Evolutionary conservation across 345 rosid species (phyloP).

Genomic region (Euphorbia peplus): DNA sequence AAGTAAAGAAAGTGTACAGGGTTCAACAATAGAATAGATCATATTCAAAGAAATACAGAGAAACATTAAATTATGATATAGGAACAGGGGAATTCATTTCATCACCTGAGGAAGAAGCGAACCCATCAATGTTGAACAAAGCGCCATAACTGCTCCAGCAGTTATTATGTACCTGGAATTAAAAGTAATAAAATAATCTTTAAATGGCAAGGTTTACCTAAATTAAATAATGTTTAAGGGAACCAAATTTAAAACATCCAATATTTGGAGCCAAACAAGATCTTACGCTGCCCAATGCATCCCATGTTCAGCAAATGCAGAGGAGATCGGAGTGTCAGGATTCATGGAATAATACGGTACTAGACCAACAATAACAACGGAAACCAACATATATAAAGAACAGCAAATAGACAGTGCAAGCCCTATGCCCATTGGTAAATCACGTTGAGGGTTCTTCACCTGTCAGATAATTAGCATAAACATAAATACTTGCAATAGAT

Average conservation of each 20-base stretch:
- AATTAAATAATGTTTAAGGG: neutral
- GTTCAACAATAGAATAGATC: neutral
- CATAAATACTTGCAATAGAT: neutral
- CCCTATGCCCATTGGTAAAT: conserved; percentile 93
- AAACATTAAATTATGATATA: neutral
- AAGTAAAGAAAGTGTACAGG: neutral
- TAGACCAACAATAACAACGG: conserved; percentile 84
- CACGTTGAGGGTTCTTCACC: conserved; percentile 98
- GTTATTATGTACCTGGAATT: conserved; percentile 71
- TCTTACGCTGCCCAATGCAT: conserved; percentile 99
- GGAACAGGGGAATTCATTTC: neutral
- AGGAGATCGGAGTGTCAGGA: conserved; percentile 97
- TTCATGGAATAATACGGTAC: conserved; percentile 93
- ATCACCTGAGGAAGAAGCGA: conserved; percentile 94
- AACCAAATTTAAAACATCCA: neutral
- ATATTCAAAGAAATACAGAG: neutral
- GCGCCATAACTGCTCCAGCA: conserved; percentile 90
- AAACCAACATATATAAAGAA: conserved; percentile 86
- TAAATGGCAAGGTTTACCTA: neutral
- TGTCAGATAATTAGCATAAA: conserved; percentile 28
- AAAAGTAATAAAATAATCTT: conserved; percentile 11
- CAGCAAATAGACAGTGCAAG: conserved; percentile 82
- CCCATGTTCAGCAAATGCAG: conserved; percentile 83
- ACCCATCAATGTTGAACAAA: conserved; percentile 93
- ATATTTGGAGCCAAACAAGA: conserved; percentile 5